Conservation (phyloP, 192 early-diverging fungal species). For the Coemansia sp. region DNA sequence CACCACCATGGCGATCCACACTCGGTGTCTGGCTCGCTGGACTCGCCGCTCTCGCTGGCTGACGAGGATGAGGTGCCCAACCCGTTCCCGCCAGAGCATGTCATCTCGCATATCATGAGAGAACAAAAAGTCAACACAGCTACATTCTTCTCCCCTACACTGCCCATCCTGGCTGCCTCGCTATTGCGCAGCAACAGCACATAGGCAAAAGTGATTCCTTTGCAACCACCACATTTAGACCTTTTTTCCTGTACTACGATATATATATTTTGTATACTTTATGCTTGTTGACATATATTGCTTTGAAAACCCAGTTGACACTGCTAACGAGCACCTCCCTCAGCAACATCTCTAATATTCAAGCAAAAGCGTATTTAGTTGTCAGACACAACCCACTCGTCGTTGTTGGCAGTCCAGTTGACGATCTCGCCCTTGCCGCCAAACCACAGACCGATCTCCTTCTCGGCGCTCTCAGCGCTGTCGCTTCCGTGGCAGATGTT, state of each 20-base stretch:
- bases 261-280: neutral
- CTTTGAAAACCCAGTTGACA: neutral
- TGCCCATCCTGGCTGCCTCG: slow-evolving; percentile 57
- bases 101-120: slow-evolving; percentile 58
- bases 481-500: slow-evolving; percentile 92
- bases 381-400: slow-evolving; percentile 70
- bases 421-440: slow-evolving; percentile 64
- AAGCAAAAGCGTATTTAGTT: slow-evolving; percentile 58
- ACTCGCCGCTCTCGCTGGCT: slow-evolving; percentile 26
- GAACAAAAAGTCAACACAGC: slow-evolving; percentile 59
- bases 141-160: slow-evolving; percentile 57
- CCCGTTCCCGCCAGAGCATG: slow-evolving; percentile 56
- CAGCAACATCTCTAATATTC: neutral
- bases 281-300: neutral
- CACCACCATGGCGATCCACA: slow-evolving; percentile 55
- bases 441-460: slow-evolving; percentile 83
- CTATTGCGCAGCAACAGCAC: slow-evolving; percentile 48
- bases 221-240: neutral
- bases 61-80: slow-evolving; percentile 57
- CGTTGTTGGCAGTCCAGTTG: slow-evolving; percentile 65
- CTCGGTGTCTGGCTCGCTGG: slow-evolving; percentile 25
- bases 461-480: slow-evolving; percentile 78
- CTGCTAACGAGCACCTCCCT: neutral
- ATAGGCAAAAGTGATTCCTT: neutral
- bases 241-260: neutral